Evolutionary conservation across 345 rosid genomes (phyloP).

Genomic region (Ricinus communis): DNA sequence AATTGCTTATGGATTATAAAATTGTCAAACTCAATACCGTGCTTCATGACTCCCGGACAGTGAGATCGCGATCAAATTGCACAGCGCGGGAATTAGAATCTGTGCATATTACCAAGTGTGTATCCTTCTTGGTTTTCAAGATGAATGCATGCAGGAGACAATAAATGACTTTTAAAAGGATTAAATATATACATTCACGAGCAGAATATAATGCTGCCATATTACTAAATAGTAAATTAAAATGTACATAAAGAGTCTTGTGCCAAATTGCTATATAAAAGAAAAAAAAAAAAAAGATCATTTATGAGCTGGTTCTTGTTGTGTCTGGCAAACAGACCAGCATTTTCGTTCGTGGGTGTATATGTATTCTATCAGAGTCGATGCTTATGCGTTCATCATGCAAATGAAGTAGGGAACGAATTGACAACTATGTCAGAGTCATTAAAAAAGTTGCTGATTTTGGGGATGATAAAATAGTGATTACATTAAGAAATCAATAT

Average conservation of each 20-base stretch:
- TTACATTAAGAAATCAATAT: too few species aligned
- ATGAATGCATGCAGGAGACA: not conserved
- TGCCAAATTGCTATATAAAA: too few species aligned
- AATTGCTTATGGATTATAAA: not conserved
- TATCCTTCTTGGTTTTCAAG: not conserved
- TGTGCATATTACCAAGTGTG: not conserved
- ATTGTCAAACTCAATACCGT: not conserved
- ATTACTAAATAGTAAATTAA: too few species aligned
- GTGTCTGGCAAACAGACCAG: not conserved
- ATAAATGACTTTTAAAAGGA: not conserved
- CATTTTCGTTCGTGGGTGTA: too few species aligned
- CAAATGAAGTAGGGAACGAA: too few species aligned
- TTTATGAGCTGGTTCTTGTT: too few species aligned
- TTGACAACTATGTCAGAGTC: too few species aligned
- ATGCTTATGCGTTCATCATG: not conserved
- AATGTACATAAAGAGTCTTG: too few species aligned
- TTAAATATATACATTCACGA: not conserved
- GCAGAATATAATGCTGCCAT: not conserved
- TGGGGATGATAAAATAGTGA: too few species aligned
- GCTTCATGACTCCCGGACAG: too few species aligned
- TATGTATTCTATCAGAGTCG: not conserved
- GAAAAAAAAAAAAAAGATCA: not conserved
- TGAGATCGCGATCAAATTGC: not conserved
- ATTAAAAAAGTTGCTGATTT: too few species aligned
- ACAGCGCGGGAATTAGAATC: not conserved